phyloP scores from a whole-genome alignment of 257 asterid genomes.

The Gynochthodes officinalis region DNA sequence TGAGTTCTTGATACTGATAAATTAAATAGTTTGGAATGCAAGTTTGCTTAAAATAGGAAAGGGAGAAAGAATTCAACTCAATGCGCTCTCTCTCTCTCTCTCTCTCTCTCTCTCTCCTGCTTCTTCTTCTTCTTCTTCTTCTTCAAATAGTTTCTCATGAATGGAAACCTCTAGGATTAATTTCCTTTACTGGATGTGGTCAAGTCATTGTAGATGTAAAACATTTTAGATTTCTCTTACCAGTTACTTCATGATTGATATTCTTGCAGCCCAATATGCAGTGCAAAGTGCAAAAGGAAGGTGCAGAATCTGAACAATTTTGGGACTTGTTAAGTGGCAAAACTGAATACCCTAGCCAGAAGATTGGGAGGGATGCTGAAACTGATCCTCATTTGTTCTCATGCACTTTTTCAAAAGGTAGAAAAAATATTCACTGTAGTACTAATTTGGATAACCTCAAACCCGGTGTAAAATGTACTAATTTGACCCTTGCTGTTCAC shows the following conservation, averaged over 20 bases:
- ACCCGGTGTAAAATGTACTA: slow-evolving; percentile 29
- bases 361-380: slow-evolving; percentile 75
- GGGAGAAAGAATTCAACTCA: neutral
- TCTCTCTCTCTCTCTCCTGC: neutral
- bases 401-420: slow-evolving; percentile 75
- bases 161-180: neutral
- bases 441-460: slow-evolving; percentile 6
- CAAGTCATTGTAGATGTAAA: neutral
- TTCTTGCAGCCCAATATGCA: slow-evolving; percentile 83
- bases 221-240: neutral
- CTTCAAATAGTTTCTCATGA: neutral
- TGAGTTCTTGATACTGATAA: neutral
- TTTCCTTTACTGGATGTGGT: neutral
- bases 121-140: neutral
- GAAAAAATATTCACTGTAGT: slow-evolving; percentile 16
- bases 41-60: neutral
- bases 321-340: slow-evolving; percentile 97
- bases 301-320: slow-evolving; percentile 89
- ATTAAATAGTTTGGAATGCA: neutral
- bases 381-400: slow-evolving; percentile 91
- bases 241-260: slow-evolving; percentile 3
- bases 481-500: slow-evolving; percentile 29
- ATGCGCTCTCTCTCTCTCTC: too few relatives aligned
- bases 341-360: slow-evolving; percentile 93
- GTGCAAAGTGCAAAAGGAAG: slow-evolving; percentile 86